Conservation (phyloP, 176 grass and related monocot species). For the Dendrocalamus sinicus region DNA sequence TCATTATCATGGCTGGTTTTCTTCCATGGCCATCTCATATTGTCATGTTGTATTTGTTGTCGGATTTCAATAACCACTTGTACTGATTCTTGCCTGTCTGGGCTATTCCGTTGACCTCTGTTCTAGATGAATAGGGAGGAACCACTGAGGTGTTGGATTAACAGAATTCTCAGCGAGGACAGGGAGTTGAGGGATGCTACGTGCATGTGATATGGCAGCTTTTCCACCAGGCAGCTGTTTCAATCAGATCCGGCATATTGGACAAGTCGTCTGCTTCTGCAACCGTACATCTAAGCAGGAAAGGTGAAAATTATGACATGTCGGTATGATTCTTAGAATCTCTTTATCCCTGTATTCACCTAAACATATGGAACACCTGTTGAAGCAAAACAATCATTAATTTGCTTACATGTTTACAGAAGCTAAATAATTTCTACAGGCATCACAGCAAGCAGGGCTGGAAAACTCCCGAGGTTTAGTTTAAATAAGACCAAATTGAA, state of each 20-base stretch:
- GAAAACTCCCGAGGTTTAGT: background rate
- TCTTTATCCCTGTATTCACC: constrained; percentile 82
- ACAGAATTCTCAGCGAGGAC: constrained; percentile 34
- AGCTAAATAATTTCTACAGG: background rate
- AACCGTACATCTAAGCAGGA: constrained; percentile 84
- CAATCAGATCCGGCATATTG: constrained; percentile 77
- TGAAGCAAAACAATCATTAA: constrained; percentile 23
- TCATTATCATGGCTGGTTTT: background rate
- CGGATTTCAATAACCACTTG: constrained; percentile 55
- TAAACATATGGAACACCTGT: constrained; percentile 94
- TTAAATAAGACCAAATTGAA: background rate
- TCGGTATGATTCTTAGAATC: constrained; percentile 67
- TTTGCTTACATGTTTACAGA: background rate
- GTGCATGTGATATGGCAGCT: constrained; percentile 23
- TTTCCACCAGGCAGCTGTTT: constrained; percentile 56
- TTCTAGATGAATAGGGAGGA: constrained; percentile 37
- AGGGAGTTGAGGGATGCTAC: constrained; percentile 34
- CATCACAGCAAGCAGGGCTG: background rate
- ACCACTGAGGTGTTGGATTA: constrained; percentile 37
- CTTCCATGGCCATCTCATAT: background rate
- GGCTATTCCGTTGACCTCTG: constrained; percentile 29
- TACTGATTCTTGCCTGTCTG: constrained; percentile 35
- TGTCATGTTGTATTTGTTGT: background rate
- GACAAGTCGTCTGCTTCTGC: constrained; percentile 78
- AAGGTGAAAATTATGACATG: constrained; percentile 81